Conservation (phyloP, 208 protist genomes). For the Leishmania guyanensis region DNA sequence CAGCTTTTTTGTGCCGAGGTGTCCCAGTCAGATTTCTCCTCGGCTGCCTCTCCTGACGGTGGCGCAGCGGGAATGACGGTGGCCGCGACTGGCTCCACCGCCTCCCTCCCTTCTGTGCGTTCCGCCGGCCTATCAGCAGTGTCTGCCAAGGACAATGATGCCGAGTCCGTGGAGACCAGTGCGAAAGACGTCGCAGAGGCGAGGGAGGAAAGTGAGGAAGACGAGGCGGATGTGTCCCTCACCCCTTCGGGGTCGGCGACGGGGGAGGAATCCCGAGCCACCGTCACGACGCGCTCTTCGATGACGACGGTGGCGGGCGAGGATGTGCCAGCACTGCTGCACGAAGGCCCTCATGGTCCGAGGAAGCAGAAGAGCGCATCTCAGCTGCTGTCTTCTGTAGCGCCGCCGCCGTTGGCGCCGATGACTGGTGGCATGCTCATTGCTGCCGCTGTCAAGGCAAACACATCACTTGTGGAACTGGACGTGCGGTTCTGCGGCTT, state of each 20-base stretch:
- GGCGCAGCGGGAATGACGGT: neutral
- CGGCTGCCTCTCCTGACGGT: neutral
- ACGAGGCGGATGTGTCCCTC: neutral
- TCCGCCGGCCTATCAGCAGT: neutral
- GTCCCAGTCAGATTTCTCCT: neutral
- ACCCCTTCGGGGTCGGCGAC: neutral
- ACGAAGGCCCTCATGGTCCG: neutral
- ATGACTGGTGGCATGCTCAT: constrained; percentile 46
- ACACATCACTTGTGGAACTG: constrained; percentile 60
- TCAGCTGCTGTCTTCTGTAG: neutral
- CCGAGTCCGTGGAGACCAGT: neutral
- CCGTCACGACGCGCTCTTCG: constrained; percentile 9
- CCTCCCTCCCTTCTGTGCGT: neutral
- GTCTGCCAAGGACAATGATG: neutral
- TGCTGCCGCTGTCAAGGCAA: constrained; percentile 45
- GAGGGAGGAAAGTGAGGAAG: neutral
- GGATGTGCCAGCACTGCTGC: neutral
- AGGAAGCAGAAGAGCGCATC: neutral
- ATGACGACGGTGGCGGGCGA: constrained; percentile 6
- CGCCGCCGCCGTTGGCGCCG: neutral
- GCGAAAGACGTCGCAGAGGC: neutral
- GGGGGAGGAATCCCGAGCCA: constrained; percentile 1
- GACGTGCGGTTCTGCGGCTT: constrained; percentile 71
- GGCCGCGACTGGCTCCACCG: neutral
- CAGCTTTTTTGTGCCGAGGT: constrained; percentile 33